These are phyloP conservation scores for Digitaria exilis DNA, from an alignment of 202 grass and related monocot species.

Conservation along the genomic window DNA sequence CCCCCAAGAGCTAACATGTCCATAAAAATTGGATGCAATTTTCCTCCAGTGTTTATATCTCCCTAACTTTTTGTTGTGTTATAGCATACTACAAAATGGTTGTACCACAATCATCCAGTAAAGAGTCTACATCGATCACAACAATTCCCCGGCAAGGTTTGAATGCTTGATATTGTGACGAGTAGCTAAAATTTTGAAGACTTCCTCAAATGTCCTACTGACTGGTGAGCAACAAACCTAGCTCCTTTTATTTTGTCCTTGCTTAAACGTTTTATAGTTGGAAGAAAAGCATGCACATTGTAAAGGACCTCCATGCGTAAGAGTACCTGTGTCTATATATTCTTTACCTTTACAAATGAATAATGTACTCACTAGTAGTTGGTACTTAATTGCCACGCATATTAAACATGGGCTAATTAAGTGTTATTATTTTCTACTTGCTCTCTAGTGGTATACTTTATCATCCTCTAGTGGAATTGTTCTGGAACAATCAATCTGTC, in stretches of 20 bases:
- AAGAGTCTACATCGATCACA: background rate
- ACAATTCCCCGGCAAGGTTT: background rate
- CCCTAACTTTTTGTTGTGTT: background rate
- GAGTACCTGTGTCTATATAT: background rate
- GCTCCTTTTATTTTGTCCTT: slow-evolving; percentile 21
- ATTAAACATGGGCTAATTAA: background rate
- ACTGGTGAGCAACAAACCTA: background rate
- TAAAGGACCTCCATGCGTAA: background rate
- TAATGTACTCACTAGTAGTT: background rate
- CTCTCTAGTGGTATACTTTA: background rate
- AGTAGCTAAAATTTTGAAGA: background rate
- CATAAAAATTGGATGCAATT: background rate
- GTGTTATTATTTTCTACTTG: background rate
- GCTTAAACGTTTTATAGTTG: background rate
- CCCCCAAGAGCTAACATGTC: too few relatives aligned
- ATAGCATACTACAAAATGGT: background rate
- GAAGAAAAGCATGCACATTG: background rate
- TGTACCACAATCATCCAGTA: background rate
- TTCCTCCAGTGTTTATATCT: background rate
- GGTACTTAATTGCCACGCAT: background rate
- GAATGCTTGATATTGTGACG: too few relatives aligned
- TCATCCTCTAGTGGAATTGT: background rate
- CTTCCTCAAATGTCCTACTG: background rate
- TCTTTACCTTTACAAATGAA: background rate
- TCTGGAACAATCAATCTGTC: too few relatives aligned